Evolutionary conservation across 371 early-diverging fungal genomes (phyloP).

Genomic region (Rhizopus arrhizus): DNA sequence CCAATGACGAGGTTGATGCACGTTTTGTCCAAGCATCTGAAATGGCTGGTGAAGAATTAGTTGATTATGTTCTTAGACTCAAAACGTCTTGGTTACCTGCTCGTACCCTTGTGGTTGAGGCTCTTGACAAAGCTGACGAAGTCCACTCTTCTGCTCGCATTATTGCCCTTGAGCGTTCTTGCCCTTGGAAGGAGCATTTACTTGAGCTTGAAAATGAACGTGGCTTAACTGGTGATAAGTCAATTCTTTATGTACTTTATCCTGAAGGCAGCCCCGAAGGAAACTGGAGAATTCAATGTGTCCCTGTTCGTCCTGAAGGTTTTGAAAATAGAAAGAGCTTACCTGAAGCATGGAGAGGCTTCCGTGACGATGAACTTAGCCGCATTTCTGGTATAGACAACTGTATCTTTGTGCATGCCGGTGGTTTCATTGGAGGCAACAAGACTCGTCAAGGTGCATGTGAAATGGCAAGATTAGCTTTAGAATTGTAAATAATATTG

Average conservation of each 20-base stretch:
- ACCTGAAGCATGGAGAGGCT: conserved; percentile 95
- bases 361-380: conserved; percentile 86
- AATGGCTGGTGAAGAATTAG: conserved; percentile 79
- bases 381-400: conserved; percentile 76
- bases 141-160: conserved; percentile 80
- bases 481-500: conserved; percentile 43
- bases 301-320: conserved; percentile 75
- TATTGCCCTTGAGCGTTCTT: conserved; percentile 77
- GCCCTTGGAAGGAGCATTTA: conserved; percentile 94
- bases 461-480: conserved; percentile 52
- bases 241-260: conserved; percentile 81
- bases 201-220: conserved; percentile 70
- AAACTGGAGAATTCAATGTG: conserved; percentile 80
- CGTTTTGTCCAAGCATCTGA: conserved; percentile 75
- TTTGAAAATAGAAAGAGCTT: conserved; percentile 90
- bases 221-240: conserved; percentile 44
- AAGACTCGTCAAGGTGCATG: conserved; percentile 50
- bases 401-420: conserved; percentile 94
- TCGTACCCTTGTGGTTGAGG: conserved; percentile 77
- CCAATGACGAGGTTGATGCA: conserved; percentile 65
- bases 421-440: conserved; percentile 66
- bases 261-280: conserved; percentile 60
- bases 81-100: conserved; percentile 88
- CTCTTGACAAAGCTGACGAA: conserved; percentile 58
- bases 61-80: conserved; percentile 65